Evolutionary conservation across 2,329 filamentous ascomycete species (phyloP).

Genomic region (Scedosporium aurantiacum): DNA sequence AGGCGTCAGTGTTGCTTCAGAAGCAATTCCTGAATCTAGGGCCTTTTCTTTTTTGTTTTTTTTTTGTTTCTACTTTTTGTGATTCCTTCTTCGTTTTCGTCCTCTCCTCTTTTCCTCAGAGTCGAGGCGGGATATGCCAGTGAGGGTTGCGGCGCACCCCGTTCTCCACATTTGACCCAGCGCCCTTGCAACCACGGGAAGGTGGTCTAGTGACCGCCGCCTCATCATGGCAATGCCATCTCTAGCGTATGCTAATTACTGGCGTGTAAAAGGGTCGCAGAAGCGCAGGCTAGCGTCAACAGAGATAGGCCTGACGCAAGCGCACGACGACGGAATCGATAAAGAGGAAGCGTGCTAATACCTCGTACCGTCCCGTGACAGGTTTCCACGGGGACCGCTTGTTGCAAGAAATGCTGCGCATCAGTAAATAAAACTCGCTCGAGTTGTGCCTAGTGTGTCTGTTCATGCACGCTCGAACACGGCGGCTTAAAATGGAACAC

Average conservation of each 20-base stretch:
- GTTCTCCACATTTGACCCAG: neutral
- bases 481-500: neutral
- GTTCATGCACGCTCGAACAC: neutral
- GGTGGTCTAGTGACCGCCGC: too few relatives aligned
- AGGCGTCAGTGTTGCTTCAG: neutral
- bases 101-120: neutral
- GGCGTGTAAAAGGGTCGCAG: too few relatives aligned
- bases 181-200: neutral
- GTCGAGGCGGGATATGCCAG: neutral
- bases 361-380: neutral
- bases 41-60: too few relatives aligned
- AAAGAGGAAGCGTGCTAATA: neutral
- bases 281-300: too few relatives aligned
- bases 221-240: too few relatives aligned
- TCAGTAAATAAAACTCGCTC: neutral
- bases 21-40: neutral
- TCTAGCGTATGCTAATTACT: too few relatives aligned
- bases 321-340: neutral
- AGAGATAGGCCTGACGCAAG: neutral
- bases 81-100: too few relatives aligned
- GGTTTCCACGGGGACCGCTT: neutral
- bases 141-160: neutral
- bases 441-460: neutral
- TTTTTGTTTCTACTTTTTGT: too few relatives aligned
- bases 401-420: neutral